phyloP scores from a whole-genome alignment of 2,329 filamentous ascomycete species.

The Ramichloridium luteum region DNA sequence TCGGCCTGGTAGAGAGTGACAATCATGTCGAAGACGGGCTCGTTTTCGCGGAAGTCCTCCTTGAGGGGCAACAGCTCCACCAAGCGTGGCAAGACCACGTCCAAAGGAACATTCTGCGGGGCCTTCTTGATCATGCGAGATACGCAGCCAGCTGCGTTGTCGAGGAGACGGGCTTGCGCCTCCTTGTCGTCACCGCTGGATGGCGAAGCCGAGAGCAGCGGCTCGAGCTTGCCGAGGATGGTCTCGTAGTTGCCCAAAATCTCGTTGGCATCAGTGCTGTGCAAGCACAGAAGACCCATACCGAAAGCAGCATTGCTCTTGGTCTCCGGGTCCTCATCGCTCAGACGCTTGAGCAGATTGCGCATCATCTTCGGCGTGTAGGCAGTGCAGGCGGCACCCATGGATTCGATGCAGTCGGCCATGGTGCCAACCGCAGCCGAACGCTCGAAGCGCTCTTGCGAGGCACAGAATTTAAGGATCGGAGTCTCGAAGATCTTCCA shows the following conservation, averaged over 20 bases:
- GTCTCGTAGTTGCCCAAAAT: slow-evolving; percentile 63
- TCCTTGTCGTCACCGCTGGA: slow-evolving; percentile 31
- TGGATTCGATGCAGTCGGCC: slow-evolving; percentile 78
- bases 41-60: slow-evolving; percentile 95
- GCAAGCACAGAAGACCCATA: slow-evolving; percentile 69
- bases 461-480: slow-evolving; percentile 75
- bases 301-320: slow-evolving; percentile 95
- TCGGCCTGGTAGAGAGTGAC: slow-evolving; percentile 66
- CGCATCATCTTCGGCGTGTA: slow-evolving; percentile 68
- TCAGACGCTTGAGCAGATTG: slow-evolving; percentile 71
- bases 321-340: slow-evolving; percentile 79
- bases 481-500: slow-evolving; percentile 96
- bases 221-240: slow-evolving; percentile 77
- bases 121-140: slow-evolving; percentile 85
- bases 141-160: slow-evolving; percentile 87
- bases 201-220: slow-evolving; percentile 48
- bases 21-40: slow-evolving; percentile 82
- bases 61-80: slow-evolving; percentile 71
- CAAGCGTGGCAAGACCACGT: slow-evolving; percentile 69
- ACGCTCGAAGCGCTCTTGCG: slow-evolving; percentile 75
- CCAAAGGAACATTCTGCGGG: slow-evolving; percentile 67
- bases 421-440: slow-evolving; percentile 84
- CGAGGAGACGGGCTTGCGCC: slow-evolving; percentile 70
- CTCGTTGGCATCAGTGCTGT: slow-evolving; percentile 61
- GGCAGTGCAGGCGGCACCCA: slow-evolving; percentile 67